Conservation (phyloP, 306 rosid genomes). For the Prunus salicina region DNA sequence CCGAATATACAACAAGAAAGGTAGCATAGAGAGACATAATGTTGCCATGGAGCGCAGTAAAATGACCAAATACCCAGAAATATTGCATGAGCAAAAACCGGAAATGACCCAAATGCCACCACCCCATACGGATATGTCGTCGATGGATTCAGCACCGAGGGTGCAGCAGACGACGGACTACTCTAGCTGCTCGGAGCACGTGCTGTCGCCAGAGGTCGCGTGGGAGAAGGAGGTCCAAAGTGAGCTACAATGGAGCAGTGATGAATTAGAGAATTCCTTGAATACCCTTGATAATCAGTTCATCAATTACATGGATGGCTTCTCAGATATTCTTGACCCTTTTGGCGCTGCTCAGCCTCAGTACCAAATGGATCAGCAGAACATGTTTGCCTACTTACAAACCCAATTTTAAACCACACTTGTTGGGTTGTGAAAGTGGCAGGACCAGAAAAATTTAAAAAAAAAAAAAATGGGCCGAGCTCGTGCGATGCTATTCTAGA, state of each 20-base stretch:
- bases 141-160: constrained; percentile 54
- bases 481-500: too few relatives aligned
- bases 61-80: constrained; percentile 23
- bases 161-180: constrained; percentile 43
- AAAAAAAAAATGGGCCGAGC: background rate
- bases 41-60: constrained; percentile 10
- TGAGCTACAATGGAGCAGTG: constrained; percentile 51
- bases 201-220: constrained; percentile 64
- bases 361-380: constrained; percentile 54
- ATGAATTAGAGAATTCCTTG: constrained; percentile 30
- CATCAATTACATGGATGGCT: constrained; percentile 47
- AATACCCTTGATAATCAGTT: constrained; percentile 23
- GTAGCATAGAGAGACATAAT: constrained; percentile 54
- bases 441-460: background rate
- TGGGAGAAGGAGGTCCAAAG: constrained; percentile 83
- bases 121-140: constrained; percentile 40
- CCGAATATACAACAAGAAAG: constrained; percentile 91
- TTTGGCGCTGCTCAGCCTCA: constrained; percentile 50
- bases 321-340: constrained; percentile 41
- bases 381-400: constrained; percentile 50
- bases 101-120: constrained; percentile 14
- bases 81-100: constrained; percentile 60
- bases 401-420: constrained; percentile 29
- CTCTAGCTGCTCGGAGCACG: constrained; percentile 74
- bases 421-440: background rate